Evolutionary conservation across 352 stramenopile species (phyloP).

Genomic region (Globisporangium abappressorium): DNA sequence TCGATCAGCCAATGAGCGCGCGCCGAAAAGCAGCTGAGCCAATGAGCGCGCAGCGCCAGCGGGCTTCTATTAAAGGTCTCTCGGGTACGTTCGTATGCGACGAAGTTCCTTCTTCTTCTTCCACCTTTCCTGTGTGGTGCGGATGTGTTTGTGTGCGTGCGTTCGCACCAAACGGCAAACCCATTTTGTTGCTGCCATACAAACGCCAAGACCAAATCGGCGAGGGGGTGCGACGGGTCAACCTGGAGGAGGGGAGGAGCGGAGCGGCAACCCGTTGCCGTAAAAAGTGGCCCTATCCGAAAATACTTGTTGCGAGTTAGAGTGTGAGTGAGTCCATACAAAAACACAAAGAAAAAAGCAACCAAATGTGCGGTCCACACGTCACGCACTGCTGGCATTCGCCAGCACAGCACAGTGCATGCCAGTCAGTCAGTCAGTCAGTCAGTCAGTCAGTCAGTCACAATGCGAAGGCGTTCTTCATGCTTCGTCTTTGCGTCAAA

Average conservation of each 20-base stretch:
- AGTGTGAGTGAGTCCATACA: too few species aligned
- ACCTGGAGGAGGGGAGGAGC: too few species aligned
- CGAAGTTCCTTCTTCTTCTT: conserved; percentile 15
- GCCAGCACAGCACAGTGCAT: too few species aligned
- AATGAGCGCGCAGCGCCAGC: conserved; percentile 8
- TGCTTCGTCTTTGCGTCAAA: neutral
- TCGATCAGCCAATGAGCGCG: conserved; percentile 23
- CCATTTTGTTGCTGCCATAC: conserved; percentile 1
- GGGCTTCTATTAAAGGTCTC: conserved; percentile 1
- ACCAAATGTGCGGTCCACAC: too few species aligned
- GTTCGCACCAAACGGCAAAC: conserved; percentile 10
- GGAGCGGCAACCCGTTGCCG: too few species aligned
- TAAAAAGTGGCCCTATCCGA: too few species aligned
- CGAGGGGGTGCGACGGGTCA: conserved; percentile 2
- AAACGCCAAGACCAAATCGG: conserved; percentile 2
- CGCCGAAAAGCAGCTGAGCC: neutral
- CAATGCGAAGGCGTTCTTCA: neutral
- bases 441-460: too few species aligned
- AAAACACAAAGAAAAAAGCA: too few species aligned
- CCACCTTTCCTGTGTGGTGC: conserved; percentile 9
- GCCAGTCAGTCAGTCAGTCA: too few species aligned
- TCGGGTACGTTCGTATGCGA: conserved; percentile 18
- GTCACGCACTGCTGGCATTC: too few species aligned
- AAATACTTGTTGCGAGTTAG: too few species aligned
- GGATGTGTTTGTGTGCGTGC: neutral